Evolutionary conservation across 768 basidiomycete species (phyloP).

Genomic region (Phaffia tasmanica): DNA sequence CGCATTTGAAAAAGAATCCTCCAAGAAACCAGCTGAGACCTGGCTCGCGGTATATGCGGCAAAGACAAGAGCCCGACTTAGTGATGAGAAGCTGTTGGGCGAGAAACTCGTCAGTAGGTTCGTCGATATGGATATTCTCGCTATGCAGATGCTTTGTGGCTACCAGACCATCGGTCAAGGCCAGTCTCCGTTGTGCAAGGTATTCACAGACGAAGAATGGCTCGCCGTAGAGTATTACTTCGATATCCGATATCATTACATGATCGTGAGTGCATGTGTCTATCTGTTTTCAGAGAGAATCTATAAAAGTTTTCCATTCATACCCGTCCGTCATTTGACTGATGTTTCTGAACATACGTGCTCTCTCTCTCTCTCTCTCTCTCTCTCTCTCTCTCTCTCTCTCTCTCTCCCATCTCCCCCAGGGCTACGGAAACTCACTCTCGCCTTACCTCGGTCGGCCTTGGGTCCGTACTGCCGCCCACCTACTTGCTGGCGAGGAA

Average conservation of each 20-base stretch:
- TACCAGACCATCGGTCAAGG: constrained; percentile 38
- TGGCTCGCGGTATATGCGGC: constrained; percentile 37
- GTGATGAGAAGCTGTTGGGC: constrained; percentile 25
- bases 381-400: not conserved
- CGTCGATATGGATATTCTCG: constrained; percentile 37
- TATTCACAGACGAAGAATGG: constrained; percentile 40
- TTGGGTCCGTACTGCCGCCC: constrained; percentile 38
- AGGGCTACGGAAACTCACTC: constrained; percentile 36
- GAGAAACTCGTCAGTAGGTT: constrained; percentile 29
- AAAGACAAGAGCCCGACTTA: constrained; percentile 31
- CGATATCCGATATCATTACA: constrained; percentile 35
- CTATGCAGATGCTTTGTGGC: constrained; percentile 40
- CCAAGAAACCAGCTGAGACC: constrained; percentile 34
- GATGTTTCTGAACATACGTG: not conserved
- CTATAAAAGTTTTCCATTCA: not conserved
- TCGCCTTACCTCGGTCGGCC: constrained; percentile 39
- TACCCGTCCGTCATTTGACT: constrained; percentile 4
- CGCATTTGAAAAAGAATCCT: constrained; percentile 37
- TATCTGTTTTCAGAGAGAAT: not conserved
- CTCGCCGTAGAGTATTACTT: constrained; percentile 38
- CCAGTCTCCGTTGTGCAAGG: constrained; percentile 34
- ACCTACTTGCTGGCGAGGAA: constrained; percentile 36
- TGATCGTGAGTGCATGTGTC: constrained; percentile 11
- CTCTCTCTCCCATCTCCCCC: constrained; percentile 22
- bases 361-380: not conserved